These are phyloP conservation scores for Plasmopara halstedii DNA, from an alignment of 352 stramenopile species.

Conservation along the genomic window DNA sequence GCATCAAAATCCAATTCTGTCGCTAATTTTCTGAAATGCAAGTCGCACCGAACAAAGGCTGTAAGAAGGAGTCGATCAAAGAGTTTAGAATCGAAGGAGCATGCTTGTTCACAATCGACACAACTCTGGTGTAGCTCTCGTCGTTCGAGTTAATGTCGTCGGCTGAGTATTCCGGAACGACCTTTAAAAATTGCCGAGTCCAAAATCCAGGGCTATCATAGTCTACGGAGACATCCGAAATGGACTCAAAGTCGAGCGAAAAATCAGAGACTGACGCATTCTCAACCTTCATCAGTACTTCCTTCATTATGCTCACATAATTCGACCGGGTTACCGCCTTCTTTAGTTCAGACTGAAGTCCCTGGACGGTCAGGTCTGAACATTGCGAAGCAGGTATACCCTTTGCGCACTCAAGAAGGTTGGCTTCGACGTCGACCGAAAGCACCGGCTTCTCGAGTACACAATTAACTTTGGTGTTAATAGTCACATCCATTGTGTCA, in stretches of 20 bases:
- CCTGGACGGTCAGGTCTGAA: constrained; percentile 30
- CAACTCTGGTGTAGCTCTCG: constrained; percentile 28
- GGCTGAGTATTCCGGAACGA: constrained; percentile 37
- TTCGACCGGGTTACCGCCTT: constrained; percentile 6
- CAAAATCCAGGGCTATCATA: constrained; percentile 29
- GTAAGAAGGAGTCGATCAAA: constrained; percentile 28
- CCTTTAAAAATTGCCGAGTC: constrained; percentile 20
- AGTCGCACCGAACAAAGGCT: constrained; percentile 30
- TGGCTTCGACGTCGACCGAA: constrained; percentile 14
- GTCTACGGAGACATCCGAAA: constrained; percentile 32
- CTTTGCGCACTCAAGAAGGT: constrained; percentile 25
- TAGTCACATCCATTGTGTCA: constrained; percentile 22
- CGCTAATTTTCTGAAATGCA: constrained; percentile 19
- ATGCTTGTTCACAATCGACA: constrained; percentile 23
- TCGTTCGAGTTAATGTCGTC: constrained; percentile 48
- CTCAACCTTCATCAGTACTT: constrained; percentile 24
- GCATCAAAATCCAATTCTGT: too few species aligned
- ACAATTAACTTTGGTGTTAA: constrained; percentile 1
- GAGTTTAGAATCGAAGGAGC: constrained; percentile 36
- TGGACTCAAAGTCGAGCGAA: constrained; percentile 29
- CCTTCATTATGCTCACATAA: constrained; percentile 25
- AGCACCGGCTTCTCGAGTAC: constrained; percentile 23
- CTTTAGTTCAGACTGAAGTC: constrained; percentile 20
- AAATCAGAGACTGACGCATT: constrained; percentile 23
- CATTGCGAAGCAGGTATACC: constrained; percentile 20